Conservation (phyloP, 1,284 basidiomycete genomes). For the Anthracocystis panici-leucophaei region DNA sequence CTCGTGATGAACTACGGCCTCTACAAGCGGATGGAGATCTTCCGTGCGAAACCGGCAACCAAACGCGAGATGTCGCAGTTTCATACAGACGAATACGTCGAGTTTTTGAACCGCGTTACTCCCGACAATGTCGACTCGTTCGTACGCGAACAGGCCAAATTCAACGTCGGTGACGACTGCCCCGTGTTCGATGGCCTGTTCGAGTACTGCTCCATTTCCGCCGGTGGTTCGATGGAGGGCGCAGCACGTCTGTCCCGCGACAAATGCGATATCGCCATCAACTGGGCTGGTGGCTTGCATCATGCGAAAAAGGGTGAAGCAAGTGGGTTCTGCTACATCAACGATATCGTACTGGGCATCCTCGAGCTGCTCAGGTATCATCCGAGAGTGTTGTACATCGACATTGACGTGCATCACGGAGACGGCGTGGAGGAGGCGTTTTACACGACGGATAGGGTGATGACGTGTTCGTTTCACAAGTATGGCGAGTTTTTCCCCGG, state of each 20-base stretch:
- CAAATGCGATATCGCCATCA: conserved; percentile 98
- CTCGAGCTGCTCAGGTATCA: conserved; percentile 95
- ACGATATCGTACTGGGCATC: conserved; percentile 97
- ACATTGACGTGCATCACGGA: conserved; percentile 98
- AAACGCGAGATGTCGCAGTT: conserved; percentile 98
- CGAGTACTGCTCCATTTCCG: conserved; percentile 98
- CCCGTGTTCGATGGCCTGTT: conserved; percentile 98
- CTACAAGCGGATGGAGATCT: conserved; percentile 72
- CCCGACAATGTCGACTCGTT: conserved; percentile 88
- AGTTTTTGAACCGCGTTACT: conserved; percentile 85
- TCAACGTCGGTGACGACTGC: conserved; percentile 94
- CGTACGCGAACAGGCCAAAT: conserved; percentile 95
- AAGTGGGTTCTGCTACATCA: conserved; percentile 98
- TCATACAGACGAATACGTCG: conserved; percentile 93
- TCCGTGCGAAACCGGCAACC: conserved; percentile 95
- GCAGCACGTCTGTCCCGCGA: conserved; percentile 93
- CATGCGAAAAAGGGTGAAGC: conserved; percentile 99
- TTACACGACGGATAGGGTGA: conserved; percentile 97
- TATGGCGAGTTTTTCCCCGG: conserved; percentile 99
- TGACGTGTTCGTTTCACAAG: conserved; percentile 99
- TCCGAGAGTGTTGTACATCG: conserved; percentile 93
- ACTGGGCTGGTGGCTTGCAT: conserved; percentile 98
- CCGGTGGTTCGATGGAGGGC: conserved; percentile 99
- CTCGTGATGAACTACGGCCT: conserved; percentile 98
- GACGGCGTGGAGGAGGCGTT: conserved; percentile 99